Evolutionary conservation across 306 rosid species (phyloP).

Genomic region (Echinosophora koreensis): DNA sequence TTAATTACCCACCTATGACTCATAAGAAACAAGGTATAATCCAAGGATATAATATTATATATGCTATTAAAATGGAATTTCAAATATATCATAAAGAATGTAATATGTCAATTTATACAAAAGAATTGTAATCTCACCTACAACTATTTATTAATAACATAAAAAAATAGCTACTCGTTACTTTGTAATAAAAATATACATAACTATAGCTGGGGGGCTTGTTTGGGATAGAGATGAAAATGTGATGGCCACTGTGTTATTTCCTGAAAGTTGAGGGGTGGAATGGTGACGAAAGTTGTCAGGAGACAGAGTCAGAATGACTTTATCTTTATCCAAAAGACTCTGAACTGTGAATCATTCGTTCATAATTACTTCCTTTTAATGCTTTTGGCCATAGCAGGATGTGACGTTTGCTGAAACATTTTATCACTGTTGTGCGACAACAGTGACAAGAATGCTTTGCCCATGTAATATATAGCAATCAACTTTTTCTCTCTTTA

Average conservation of each 20-base stretch:
- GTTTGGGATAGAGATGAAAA: conserved; percentile 23
- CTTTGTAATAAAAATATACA: background rate
- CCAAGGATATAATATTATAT: no score
- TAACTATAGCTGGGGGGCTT: background rate
- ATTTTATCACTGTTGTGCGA: conserved; percentile 56
- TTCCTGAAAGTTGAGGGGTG: conserved; percentile 40
- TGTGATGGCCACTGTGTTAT: background rate
- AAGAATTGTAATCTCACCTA: background rate
- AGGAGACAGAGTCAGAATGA: conserved; percentile 54
- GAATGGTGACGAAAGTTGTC: conserved; percentile 44
- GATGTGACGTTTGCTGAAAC: conserved; percentile 69
- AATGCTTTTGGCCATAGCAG: conserved; percentile 53
- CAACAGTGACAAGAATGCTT: conserved; percentile 52
- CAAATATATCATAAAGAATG: no score
- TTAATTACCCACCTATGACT: background rate
- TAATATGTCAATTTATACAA: background rate
- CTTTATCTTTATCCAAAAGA: conserved; percentile 66
- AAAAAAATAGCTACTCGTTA: background rate
- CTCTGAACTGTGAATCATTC: conserved; percentile 83
- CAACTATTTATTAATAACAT: background rate
- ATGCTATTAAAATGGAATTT: no score
- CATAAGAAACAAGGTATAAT: no score
- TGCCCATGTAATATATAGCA: conserved; percentile 46
- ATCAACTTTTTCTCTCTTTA: conserved; percentile 24
- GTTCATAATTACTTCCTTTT: conserved; percentile 82